Evolutionary conservation across 73 alveolate species (phyloP), one percentile per base, ranked within the genome.

Genomic region (Tetrahymena borealis): DNA sequence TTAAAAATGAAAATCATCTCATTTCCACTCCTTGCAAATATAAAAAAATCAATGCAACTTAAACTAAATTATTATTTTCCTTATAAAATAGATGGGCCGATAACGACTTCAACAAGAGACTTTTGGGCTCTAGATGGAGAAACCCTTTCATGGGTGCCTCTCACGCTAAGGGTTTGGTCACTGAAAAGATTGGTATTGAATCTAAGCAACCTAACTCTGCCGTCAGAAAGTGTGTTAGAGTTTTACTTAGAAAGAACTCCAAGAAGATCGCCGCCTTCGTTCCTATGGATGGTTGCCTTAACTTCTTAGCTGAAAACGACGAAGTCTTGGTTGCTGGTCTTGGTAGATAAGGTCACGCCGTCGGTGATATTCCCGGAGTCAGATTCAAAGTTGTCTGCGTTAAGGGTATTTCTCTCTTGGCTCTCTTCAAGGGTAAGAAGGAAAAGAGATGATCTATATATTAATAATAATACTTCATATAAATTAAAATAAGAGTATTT

Each of bases 281-380:
- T 38, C 98, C 98, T n/a, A 96, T 95, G 79, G 98, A 96, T 94
- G 98, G 98, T 94, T 94, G 96, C 94, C 91, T 96, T 77, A 96
- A 96, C 91, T 96, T 96, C 91, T 92, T 96, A 43, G 96, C 94
- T 94, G 98, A 96, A 94, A 96, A 96, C 90, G 98, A 96, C 90
- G 95, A 96, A 96, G 98, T 96, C 77, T 94, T 95, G 78, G 94
- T 96, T 35, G 97, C 98, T 39, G 98, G 98, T 43, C 94, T 96
- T 94, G 98, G 98, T 78, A 96, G 98, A 96, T 90, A 96, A 79
- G 98, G 98, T 91, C 98, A 96, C 93, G 98, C 98, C 38, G 98
- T 96, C 37, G 98, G 98, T 33, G 98, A 96, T 96, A 40, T 96
- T 79, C 98, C 98, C 39, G 98, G 98, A 43, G 95, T 96, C 94